Conservation (phyloP, 345 rosid species). For the Lepidium aucheri region DNA sequence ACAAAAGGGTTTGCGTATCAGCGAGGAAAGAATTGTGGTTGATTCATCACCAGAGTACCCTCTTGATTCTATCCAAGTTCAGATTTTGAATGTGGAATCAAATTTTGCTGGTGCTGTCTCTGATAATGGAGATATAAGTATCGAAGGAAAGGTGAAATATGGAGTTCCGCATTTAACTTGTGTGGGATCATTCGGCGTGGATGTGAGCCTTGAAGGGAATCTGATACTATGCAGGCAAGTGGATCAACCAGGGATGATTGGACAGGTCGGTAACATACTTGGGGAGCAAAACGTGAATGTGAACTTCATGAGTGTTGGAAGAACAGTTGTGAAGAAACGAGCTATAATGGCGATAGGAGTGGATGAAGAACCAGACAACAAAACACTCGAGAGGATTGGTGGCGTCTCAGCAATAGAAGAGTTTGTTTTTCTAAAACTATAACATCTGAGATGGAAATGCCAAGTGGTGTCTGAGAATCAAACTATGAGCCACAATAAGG, state of each 20-base stretch:
- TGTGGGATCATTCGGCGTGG: constrained; percentile 57
- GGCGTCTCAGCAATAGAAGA: constrained; percentile 61
- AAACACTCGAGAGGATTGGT: constrained; percentile 48
- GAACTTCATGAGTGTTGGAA: constrained; percentile 85
- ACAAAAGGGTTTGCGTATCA: constrained; percentile 67
- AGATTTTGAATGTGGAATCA: constrained; percentile 49
- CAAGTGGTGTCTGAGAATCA: background rate
- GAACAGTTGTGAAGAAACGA: constrained; percentile 44
- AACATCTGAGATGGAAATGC: background rate
- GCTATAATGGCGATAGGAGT: constrained; percentile 90
- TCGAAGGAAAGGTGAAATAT: constrained; percentile 66
- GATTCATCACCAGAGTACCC: constrained; percentile 56
- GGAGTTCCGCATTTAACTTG: constrained; percentile 57
- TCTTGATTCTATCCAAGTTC: constrained; percentile 54
- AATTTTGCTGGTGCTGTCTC: constrained; percentile 58
- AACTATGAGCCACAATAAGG: background rate
- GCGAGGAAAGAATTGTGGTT: constrained; percentile 52
- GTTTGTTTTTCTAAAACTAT: constrained; percentile 64
- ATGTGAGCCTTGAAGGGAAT: constrained; percentile 80
- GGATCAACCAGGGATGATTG: constrained; percentile 88
- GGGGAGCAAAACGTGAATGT: constrained; percentile 66
- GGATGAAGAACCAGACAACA: constrained; percentile 65
- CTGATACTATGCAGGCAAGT: constrained; percentile 68
- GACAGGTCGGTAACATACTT: constrained; percentile 65
- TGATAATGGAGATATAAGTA: constrained; percentile 53